phyloP scores from a whole-genome alignment of 1,139 yeast genomes.

The Magnusiomyces paraingens region DNA sequence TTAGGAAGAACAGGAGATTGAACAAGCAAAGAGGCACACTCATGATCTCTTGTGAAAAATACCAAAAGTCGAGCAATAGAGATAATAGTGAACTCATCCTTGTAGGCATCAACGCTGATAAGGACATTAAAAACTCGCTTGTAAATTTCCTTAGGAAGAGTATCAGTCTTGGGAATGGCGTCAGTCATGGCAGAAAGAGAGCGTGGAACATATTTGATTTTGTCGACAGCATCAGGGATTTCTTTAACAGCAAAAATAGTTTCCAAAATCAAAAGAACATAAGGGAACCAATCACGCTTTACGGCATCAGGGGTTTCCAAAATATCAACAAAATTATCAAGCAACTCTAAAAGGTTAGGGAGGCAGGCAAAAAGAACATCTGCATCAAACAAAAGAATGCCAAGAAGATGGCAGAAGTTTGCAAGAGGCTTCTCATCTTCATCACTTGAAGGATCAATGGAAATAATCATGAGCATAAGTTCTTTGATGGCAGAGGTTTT shows the following conservation, averaged over 20 bases:
- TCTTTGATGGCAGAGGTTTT: conserved; percentile 31
- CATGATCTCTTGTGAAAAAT: conserved; percentile 45
- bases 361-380: conserved; percentile 38
- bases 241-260: conserved; percentile 22
- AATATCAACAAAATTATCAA: conserved; percentile 29
- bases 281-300: conserved; percentile 29
- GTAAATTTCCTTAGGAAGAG: conserved; percentile 32
- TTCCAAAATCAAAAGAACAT: conserved; percentile 30
- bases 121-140: conserved; percentile 41
- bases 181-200: background rate
- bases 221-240: conserved; percentile 18
- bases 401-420: conserved; percentile 44
- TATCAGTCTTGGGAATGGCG: conserved; percentile 10
- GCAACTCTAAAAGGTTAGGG: conserved; percentile 35
- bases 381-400: conserved; percentile 40
- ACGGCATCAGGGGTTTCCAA: conserved; percentile 20
- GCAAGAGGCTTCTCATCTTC: conserved; percentile 35
- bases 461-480: conserved; percentile 35
- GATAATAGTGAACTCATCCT: conserved; percentile 43
- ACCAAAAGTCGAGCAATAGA: conserved; percentile 49
- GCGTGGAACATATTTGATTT: conserved; percentile 1
- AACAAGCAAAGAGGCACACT: conserved; percentile 38
- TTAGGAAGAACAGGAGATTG: conserved; percentile 38
- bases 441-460: conserved; percentile 31
- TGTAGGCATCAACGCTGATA: conserved; percentile 37